Conservation (phyloP, 495 filamentous ascomycete species). For the Lasiosphaeria miniovina region DNA sequence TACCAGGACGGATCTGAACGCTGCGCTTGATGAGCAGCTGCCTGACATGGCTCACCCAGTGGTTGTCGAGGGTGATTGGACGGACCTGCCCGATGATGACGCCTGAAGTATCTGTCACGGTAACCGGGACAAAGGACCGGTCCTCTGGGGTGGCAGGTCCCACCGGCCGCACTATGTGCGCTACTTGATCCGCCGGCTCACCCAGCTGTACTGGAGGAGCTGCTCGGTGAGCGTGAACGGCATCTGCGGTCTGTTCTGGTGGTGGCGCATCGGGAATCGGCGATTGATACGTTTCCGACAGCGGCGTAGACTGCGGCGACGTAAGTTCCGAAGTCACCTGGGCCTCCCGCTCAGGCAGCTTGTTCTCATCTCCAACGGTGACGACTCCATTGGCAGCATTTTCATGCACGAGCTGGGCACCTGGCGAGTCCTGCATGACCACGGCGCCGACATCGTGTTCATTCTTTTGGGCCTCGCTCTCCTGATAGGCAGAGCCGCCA, state of each 20-base stretch:
- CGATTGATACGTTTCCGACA: neutral
- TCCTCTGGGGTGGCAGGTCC: neutral
- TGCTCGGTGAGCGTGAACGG: neutral
- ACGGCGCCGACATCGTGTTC: neutral
- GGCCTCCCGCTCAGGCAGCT: neutral
- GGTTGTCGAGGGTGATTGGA: constrained; percentile 14
- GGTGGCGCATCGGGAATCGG: neutral
- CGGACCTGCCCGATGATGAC: constrained; percentile 17
- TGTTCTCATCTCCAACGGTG: neutral
- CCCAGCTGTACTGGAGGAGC: neutral
- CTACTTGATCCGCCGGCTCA: neutral
- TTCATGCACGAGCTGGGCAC: neutral
- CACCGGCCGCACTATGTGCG: neutral
- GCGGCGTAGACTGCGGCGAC: constrained; percentile 9
- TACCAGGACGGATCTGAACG: constrained; percentile 25
- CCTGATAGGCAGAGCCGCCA: neutral
- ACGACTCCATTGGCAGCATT: neutral
- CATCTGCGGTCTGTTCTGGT: neutral
- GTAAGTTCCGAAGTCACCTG: constrained; percentile 6
- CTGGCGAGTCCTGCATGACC: neutral
- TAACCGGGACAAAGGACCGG: neutral
- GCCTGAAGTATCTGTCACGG: constrained; percentile 19
- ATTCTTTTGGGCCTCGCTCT: too few relatives aligned
- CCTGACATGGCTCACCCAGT: constrained; percentile 13
- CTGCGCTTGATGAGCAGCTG: constrained; percentile 25